Conservation (phyloP, 129 eudicot species). For the Artemisia tridentata region DNA sequence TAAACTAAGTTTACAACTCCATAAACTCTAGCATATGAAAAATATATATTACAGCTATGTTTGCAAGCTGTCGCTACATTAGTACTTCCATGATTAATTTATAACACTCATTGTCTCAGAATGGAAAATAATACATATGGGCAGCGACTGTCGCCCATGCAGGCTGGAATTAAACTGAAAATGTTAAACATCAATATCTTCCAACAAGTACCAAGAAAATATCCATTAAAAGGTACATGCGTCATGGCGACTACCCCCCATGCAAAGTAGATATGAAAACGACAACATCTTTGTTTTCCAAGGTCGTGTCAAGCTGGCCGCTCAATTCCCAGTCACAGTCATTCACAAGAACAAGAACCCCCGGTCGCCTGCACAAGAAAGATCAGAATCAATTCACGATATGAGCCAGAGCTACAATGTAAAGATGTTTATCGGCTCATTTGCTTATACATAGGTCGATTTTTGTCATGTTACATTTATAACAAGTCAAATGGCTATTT, state of each 20-base stretch:
- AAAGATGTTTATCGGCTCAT: not conserved
- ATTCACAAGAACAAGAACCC: slow-evolving; percentile 92
- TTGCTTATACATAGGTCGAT: not conserved
- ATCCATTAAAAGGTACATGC: not conserved
- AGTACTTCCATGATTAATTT: not conserved
- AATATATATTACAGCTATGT: not conserved
- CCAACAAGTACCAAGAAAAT: not conserved
- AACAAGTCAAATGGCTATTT: not conserved
- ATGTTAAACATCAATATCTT: not conserved
- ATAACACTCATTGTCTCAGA: not conserved
- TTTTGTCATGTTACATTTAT: not conserved
- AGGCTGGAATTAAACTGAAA: not conserved
- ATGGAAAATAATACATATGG: not conserved
- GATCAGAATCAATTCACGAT: slow-evolving; percentile 1
- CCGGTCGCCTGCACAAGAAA: slow-evolving; percentile 67
- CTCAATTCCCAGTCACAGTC: slow-evolving; percentile 97
- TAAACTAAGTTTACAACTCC: slow-evolving; percentile 12
- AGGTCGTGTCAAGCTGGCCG: slow-evolving; percentile 84
- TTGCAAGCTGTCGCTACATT: not conserved
- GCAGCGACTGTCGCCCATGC: not conserved
- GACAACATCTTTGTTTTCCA: slow-evolving; percentile 82
- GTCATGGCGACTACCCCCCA: slow-evolving; percentile 57
- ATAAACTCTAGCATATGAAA: not conserved
- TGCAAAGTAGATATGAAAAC: slow-evolving; percentile 95
- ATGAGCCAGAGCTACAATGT: not conserved